Evolutionary conservation across 225 moss, liverwort and hornwort species (phyloP), one percentile per base, ranked within the genome.

Genomic region (Pleurozium schreberi): DNA sequence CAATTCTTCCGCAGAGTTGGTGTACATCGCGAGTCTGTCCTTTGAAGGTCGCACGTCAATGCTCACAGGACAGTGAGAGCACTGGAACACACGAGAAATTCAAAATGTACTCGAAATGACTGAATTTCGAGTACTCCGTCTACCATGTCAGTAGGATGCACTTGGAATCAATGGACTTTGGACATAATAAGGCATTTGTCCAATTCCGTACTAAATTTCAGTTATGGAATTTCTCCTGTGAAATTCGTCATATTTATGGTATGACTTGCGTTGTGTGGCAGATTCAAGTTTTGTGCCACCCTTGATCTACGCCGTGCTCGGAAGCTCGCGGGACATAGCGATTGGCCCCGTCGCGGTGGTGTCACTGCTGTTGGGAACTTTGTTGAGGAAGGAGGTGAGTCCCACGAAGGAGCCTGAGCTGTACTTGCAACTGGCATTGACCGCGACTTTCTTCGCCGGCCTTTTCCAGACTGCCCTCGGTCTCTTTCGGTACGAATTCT

Each of bases 281-380:
- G 89, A 89, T 78, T 89, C 89, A 9, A 89, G 89, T 68, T 89
- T 89, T 64, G 89, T 89, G 89, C 89, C 89, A 33, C 89, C 89
- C 22, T 77, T 89, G 78, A 14, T 89, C 53, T 89, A 89, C 30
- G 0, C 89, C 22, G 57, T 89, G 59, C 57, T 89, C 22, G 89
- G 89, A 47, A 89, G 89, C 66, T 89, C 89, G 28, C 30, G 59
- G 67, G 59, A 89, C 78, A 89, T 89, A 67, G 89, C 89, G 3
- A 89, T 89, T 76, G 78, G 84, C 2, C 89, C 89, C 12, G 89
- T 89, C 38, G 89, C 89, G 8, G 89, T 89, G 84, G 89, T 89
- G 89, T 89, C 89, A 68, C 89, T 89, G 68, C 84, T 89, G 58
- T 3, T 89, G 59, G 89, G 89, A 67, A 89, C 89, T 38, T 33